phyloP scores from a whole-genome alignment of 169 alveolate species.

The Cryptosporidium ubiquitum region DNA sequence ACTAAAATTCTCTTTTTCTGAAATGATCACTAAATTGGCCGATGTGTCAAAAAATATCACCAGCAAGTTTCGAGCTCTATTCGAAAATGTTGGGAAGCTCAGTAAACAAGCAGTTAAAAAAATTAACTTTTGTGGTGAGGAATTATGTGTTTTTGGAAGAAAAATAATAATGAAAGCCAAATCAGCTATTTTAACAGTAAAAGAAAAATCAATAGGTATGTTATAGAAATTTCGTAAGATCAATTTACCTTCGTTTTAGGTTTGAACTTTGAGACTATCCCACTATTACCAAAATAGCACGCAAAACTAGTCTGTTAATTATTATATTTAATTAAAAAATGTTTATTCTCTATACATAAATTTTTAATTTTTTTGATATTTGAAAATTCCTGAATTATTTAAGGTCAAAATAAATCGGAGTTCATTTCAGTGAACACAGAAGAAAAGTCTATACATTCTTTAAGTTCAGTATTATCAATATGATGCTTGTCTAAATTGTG shows the following conservation, averaged over 20 bases:
- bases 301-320: slow-evolving; percentile 6
- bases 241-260: slow-evolving; percentile 12
- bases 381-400: not conserved
- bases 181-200: not conserved
- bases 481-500: not conserved
- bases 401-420: not conserved
- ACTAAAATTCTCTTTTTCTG: not conserved
- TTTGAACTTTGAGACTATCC: slow-evolving; percentile 42
- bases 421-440: not conserved
- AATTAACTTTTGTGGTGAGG: not conserved
- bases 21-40: not conserved
- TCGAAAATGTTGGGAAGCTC: not conserved
- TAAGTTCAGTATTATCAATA: not conserved
- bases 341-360: not conserved
- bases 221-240: not conserved
- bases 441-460: not conserved
- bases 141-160: not conserved
- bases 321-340: slow-evolving; percentile 1
- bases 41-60: not conserved
- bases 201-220: slow-evolving; percentile 7
- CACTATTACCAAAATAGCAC: slow-evolving; percentile 52
- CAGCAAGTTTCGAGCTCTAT: not conserved
- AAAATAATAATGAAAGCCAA: not conserved
- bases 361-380: not conserved
- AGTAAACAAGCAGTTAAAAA: not conserved